These are phyloP conservation scores for Ciborinia camelliae DNA, from an alignment of 2,329 filamentous ascomycete genomes.

Conservation along the genomic window DNA sequence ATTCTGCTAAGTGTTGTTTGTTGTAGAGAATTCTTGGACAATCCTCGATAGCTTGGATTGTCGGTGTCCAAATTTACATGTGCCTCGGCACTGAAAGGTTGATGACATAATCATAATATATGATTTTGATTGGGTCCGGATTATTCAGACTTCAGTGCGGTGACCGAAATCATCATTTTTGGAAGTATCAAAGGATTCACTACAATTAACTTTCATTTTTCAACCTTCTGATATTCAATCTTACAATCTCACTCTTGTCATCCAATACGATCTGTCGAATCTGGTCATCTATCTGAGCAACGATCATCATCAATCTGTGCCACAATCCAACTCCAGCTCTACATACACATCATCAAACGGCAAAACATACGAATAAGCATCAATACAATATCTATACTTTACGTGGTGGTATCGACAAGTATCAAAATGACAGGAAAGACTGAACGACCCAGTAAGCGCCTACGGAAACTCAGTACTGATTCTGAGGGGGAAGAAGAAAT, in stretches of 20 bases:
- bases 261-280: background rate
- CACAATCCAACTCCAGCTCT: slow-evolving; percentile 1
- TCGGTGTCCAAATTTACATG: slow-evolving; percentile 15
- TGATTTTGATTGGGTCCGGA: background rate
- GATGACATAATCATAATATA: slow-evolving; percentile 25
- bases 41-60: background rate
- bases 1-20: slow-evolving; percentile 24
- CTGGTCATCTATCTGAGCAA: background rate
- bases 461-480: slow-evolving; percentile 34
- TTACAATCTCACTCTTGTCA: background rate
- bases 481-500: slow-evolving; percentile 30
- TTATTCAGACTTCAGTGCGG: background rate
- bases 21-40: slow-evolving; percentile 4
- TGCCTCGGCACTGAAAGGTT: slow-evolving; percentile 19
- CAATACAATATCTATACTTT: slow-evolving; percentile 1
- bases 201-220: background rate
- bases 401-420: slow-evolving; percentile 7
- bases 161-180: background rate
- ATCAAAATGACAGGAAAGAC: slow-evolving; percentile 29
- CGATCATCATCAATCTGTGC: slow-evolving; percentile 3
- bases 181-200: slow-evolving; percentile 7
- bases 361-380: background rate
- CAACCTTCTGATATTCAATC: background rate
- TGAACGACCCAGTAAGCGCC: slow-evolving; percentile 32
- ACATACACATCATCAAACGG: slow-evolving; percentile 5